Percentiles rank a stretch among this genome's conserved stretches.
These are phyloP conservation scores for Rugiboletus extremiorientalis DNA, from an alignment of 1,284 basidiomycete genomes.

Conservation along the genomic window DNA sequence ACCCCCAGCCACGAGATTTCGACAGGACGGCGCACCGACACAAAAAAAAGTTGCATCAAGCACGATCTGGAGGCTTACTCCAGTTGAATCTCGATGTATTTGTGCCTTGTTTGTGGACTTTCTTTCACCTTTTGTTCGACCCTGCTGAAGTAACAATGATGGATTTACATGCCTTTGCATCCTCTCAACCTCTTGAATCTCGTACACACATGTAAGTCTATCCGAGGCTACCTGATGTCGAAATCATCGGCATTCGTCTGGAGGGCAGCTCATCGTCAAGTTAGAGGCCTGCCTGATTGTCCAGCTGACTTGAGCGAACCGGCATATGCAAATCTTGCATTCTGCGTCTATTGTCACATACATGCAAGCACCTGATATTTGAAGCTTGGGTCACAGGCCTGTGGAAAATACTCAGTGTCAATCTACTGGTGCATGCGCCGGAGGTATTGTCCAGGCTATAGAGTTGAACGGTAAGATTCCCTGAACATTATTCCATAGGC, in stretches of 20 bases:
- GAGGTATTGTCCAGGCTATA: constrained; percentile 12
- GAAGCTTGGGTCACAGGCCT: neutral
- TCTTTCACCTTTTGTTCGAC: neutral
- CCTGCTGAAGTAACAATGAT: neutral
- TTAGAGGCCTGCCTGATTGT: constrained; percentile 9
- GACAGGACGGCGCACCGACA: neutral
- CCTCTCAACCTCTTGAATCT: constrained; percentile 21
- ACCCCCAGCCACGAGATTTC: neutral
- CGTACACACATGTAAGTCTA: constrained; percentile 14
- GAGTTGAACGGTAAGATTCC: neutral
- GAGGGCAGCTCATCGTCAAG: constrained; percentile 6
- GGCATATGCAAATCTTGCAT: constrained; percentile 26
- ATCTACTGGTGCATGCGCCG: constrained; percentile 8
- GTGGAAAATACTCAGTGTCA: neutral
- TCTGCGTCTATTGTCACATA: constrained; percentile 10
- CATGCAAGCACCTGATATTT: too few species aligned
- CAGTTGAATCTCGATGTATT: constrained; percentile 5
- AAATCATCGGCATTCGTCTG: constrained; percentile 15
- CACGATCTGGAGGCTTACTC: neutral
- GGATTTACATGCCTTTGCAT: neutral
- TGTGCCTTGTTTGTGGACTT: constrained; percentile 2
- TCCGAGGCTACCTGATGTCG: constrained; percentile 16
- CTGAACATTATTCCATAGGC: too few species aligned
- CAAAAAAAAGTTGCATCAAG: neutral
- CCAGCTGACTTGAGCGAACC: constrained; percentile 35